These are phyloP conservation scores for Tulasnella sp. DNA, from an alignment of 768 basidiomycete genomes.

Conservation along the genomic window DNA sequence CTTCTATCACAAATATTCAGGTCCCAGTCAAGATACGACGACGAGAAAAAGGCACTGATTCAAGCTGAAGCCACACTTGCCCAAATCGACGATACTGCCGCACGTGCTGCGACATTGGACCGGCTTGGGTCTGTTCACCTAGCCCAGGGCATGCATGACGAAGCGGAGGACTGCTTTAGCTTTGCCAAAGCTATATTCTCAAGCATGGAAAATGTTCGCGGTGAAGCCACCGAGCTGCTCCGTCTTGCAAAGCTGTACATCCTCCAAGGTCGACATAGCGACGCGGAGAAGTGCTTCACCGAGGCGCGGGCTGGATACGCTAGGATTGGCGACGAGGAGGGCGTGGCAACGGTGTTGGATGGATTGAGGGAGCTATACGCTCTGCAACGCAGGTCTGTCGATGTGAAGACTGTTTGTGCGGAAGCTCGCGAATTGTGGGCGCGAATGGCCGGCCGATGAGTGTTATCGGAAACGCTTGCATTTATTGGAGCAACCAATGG, in stretches of 20 bases:
- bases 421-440: too few relatives aligned
- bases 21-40: not conserved
- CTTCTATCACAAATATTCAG: not conserved
- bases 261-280: too few relatives aligned
- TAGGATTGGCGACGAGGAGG: too few relatives aligned
- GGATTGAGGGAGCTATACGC: too few relatives aligned
- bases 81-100: not conserved
- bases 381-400: too few relatives aligned
- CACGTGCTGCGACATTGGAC: not conserved
- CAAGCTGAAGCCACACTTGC: not conserved
- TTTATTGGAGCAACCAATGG: too few relatives aligned
- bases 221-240: not conserved
- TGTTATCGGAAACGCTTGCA: too few relatives aligned
- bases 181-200: not conserved
- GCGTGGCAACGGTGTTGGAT: too few relatives aligned
- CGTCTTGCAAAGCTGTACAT: too few relatives aligned
- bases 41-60: not conserved
- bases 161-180: not conserved
- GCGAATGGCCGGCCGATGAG: too few relatives aligned
- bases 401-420: too few relatives aligned
- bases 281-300: not conserved
- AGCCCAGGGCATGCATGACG: not conserved
- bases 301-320: not conserved
- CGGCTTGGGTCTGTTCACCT: not conserved
- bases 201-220: not conserved